Evolutionary conservation across 2,329 filamentous ascomycete species (phyloP), one percentile per base, ranked within the genome.

Genomic region (Epichloe bromicola): DNA sequence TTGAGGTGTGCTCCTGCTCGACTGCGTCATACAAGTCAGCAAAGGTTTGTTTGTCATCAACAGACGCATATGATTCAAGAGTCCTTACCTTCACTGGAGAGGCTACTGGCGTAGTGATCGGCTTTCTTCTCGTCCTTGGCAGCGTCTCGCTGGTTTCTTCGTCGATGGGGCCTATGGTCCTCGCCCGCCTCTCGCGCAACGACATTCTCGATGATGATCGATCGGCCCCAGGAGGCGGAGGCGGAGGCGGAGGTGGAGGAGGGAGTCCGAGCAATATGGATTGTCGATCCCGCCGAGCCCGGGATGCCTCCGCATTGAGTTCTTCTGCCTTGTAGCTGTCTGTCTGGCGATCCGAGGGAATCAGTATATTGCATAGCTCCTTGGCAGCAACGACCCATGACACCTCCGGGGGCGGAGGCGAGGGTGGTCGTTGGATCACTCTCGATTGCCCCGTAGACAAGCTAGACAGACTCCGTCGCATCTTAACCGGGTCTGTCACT

Each of bases 351-450:
- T 85, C 76, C 0, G 73, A 74, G 0, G 91, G 93, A 51, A 96
- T 85, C 20, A 97, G 76, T 4, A 94, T 66, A 62, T 87, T 89
- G 60, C 82, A 86, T 12, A 97, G 70, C 63, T 95, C 89, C 59
- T 88, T 79, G 0, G 87, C 79, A n/a, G 90, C 89, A 30, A 85
- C 78, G 0, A 83, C 79, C 93, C 91, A 97, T 42, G 86, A 78
- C 0, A 97, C 84, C 43, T 90, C 85, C 3, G 90, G 88, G 1
- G 85, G 79, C 8, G 87, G 86, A 1, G 85, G 83, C 3, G 82
- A 80, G 3, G 79, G 74, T 33, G 73, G 66, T 38, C 75, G 67
- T 42, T 50, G 51, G 2, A 52, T 17, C 23, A 49, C 40, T n/a
- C 51, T 56, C 3, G 55, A 39, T n/a, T 49, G 55, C 4, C 55